Percentiles rank a stretch among this genome's conserved stretches.
Conservation (phyloP, 306 rosid genomes). For the Corylus heterophylla region DNA sequence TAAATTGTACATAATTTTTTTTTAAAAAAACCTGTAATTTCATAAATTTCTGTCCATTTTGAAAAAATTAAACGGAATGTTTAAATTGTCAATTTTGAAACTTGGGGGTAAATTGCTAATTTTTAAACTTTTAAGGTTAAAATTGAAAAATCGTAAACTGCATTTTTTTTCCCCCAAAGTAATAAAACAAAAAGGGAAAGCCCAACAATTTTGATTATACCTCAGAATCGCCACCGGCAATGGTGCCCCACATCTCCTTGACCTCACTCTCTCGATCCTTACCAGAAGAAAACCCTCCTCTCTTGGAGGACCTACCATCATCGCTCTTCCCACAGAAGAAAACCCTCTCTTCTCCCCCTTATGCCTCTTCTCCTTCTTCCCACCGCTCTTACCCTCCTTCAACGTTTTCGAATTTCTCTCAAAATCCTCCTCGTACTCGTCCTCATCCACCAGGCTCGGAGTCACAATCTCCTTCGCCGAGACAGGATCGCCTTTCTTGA, state of each 20-base stretch:
- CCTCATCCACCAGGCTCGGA: slow-evolving; percentile 55
- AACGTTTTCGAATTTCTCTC: slow-evolving; percentile 46
- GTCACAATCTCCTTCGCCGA: slow-evolving; percentile 42
- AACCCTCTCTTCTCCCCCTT: slow-evolving; percentile 62
- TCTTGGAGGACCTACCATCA: slow-evolving; percentile 48
- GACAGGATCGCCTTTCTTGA: slow-evolving; percentile 61
- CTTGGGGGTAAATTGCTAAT: no score
- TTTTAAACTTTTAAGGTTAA: no score
- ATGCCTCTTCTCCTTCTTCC: slow-evolving; percentile 72
- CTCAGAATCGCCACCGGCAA: slow-evolving; percentile 91
- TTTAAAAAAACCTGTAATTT: no score
- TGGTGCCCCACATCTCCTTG: slow-evolving; percentile 94
- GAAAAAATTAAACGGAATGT: no score
- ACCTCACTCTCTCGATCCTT: slow-evolving; percentile 92
- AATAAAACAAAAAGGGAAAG: neutral
- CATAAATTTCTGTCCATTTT: no score
- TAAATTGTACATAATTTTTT: no score
- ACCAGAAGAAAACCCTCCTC: slow-evolving; percentile 58
- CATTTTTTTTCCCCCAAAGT: no score
- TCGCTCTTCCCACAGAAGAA: slow-evolving; percentile 50
- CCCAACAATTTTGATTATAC: slow-evolving; percentile 31
- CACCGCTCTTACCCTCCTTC: slow-evolving; percentile 47
- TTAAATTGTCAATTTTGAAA: no score
- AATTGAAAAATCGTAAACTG: no score
- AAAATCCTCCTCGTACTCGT: slow-evolving; percentile 40